Percentiles rank a stretch among this genome's conserved stretches.
phyloP scores from a whole-genome alignment of 2,329 filamentous ascomycete species.

The Mariannaea sp. region DNA sequence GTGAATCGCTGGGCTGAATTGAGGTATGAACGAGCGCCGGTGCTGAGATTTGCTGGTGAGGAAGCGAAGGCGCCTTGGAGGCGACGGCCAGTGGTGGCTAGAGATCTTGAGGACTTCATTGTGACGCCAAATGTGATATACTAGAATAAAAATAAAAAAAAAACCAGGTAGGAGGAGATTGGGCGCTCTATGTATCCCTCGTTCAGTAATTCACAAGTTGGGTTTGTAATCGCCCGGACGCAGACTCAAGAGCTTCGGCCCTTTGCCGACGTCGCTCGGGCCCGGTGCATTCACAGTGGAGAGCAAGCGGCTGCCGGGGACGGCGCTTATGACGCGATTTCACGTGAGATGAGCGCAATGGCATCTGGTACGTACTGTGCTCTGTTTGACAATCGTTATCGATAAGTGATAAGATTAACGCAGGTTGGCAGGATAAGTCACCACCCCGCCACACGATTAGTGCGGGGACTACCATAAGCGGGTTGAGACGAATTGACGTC shows the following conservation, averaged over 20 bases:
- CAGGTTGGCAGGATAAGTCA: too few relatives aligned
- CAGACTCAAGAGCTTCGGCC: slow-evolving; percentile 4
- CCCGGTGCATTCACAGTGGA: slow-evolving; percentile 25
- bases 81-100: slow-evolving; percentile 28
- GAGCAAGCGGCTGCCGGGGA: slow-evolving; percentile 14
- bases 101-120: slow-evolving; percentile 33
- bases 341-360: slow-evolving; percentile 36
- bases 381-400: too few relatives aligned
- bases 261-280: slow-evolving; percentile 22
- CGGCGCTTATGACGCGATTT: slow-evolving; percentile 36
- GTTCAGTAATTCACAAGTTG: slow-evolving; percentile 6
- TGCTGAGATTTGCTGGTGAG: slow-evolving; percentile 3
- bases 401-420: slow-evolving; percentile 27
- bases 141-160: not conserved
- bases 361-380: too few relatives aligned
- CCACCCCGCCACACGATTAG: too few relatives aligned
- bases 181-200: not conserved
- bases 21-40: slow-evolving; percentile 10
- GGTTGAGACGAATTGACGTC: not conserved
- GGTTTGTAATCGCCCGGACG: slow-evolving; percentile 34
- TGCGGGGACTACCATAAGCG: too few relatives aligned
- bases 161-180: slow-evolving; percentile 1
- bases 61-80: slow-evolving; percentile 17
- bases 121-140: not conserved
- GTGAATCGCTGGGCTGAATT: not conserved